A percentile compares a stretch with the other conserved stretches of the same genome.
Conservation (phyloP, 768 basidiomycete genomes). For the Coprinopsis marcescibilis region DNA sequence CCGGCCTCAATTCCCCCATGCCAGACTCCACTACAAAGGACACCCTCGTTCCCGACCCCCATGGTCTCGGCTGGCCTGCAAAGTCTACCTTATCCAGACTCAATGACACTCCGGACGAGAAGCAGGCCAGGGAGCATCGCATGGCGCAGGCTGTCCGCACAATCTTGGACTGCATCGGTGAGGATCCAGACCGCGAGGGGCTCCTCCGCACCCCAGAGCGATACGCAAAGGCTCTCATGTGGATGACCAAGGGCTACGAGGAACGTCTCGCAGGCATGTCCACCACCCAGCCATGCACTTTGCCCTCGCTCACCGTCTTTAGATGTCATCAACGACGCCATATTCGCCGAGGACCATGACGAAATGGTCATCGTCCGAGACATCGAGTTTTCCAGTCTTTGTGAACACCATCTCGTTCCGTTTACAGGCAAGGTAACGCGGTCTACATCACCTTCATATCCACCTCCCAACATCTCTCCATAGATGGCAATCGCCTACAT, state of each 20-base stretch:
- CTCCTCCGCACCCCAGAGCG: conserved; percentile 88
- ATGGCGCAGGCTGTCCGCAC: conserved; percentile 84
- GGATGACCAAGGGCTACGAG: conserved; percentile 99
- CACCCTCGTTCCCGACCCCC: conserved; percentile 45
- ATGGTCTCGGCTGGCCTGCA: conserved; percentile 96
- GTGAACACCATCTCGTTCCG: conserved; percentile 97
- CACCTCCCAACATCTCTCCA: conserved; percentile 6
- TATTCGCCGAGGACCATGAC: conserved; percentile 98
- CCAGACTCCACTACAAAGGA: conserved; percentile 29
- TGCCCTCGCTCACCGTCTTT: conserved; percentile 14
- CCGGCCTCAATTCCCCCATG: conserved; percentile 61
- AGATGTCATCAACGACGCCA: conserved; percentile 99
- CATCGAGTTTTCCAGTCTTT: conserved; percentile 94
- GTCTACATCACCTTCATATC: conserved; percentile 13
- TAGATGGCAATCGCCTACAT: conserved; percentile 98
- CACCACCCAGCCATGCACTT: conserved; percentile 11
- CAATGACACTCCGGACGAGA: conserved; percentile 72
- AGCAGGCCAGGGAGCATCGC: conserved; percentile 62
- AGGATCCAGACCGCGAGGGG: conserved; percentile 95
- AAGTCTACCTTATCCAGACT: conserved; percentile 86
- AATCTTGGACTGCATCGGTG: conserved; percentile 95
- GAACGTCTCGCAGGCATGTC: conserved; percentile 78
- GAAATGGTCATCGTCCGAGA: conserved; percentile 99
- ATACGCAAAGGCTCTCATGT: conserved; percentile 94
- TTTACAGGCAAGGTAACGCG: conserved; percentile 88